Evolutionary conservation across 2,329 filamentous ascomycete genomes (phyloP).

Genomic region (Diplodia seriata): DNA sequence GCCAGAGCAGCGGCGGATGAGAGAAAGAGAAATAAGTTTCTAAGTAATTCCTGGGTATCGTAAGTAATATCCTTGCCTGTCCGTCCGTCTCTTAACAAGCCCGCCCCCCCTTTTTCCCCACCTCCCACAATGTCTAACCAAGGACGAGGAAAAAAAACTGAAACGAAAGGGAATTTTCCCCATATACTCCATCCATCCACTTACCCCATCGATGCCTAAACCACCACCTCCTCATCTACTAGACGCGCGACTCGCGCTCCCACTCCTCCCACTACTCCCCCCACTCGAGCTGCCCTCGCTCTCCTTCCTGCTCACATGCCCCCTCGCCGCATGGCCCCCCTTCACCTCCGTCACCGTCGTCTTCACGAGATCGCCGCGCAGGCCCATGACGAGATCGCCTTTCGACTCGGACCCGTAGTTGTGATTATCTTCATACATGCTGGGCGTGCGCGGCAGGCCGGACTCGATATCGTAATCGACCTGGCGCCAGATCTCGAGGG

Average conservation of each 20-base stretch:
- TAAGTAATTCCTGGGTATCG: background rate
- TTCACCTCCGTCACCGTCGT: conserved; percentile 6
- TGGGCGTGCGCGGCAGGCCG: background rate
- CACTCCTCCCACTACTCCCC: background rate
- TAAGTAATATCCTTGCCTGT: background rate
- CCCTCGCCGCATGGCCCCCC: background rate
- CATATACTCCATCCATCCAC: too few relatives aligned
- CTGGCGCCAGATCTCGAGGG: conserved; percentile 32
- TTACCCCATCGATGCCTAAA: too few relatives aligned
- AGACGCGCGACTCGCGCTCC: conserved; percentile 5
- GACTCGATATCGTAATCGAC: conserved; percentile 33
- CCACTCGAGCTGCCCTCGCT: background rate
- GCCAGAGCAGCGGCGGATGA: background rate
- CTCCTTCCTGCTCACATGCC: background rate
- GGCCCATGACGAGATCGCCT: background rate
- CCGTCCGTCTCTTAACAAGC: background rate
- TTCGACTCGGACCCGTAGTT: background rate
- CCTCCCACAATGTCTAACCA: background rate
- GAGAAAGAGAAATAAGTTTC: background rate
- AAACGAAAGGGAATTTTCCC: background rate
- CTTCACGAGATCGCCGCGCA: conserved; percentile 11
- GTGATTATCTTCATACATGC: background rate
- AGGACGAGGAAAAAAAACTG: background rate
- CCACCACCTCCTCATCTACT: background rate
- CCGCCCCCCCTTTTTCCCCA: background rate